Conservation (phyloP, 2,329 filamentous ascomycete genomes). For the Aspergillus sp. region DNA sequence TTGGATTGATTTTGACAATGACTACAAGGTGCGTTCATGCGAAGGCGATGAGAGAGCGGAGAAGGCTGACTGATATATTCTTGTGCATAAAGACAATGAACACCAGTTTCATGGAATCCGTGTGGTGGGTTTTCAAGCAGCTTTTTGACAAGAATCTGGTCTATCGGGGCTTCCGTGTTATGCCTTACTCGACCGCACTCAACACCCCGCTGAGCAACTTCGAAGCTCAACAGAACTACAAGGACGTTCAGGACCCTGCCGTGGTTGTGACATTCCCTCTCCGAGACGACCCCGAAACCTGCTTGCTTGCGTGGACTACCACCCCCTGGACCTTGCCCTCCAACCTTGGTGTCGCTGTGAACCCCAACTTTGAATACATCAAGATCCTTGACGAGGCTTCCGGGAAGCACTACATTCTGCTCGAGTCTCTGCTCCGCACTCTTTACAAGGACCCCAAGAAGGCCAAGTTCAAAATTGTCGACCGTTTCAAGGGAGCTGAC, state of each 20-base stretch:
- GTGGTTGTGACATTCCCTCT: conserved; percentile 84
- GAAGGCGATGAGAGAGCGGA: neutral
- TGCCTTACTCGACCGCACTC: conserved; percentile 90
- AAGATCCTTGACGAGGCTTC: conserved; percentile 79
- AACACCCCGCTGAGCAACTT: conserved; percentile 89
- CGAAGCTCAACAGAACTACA: conserved; percentile 90
- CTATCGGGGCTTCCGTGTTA: conserved; percentile 84
- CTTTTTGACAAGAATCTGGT: conserved; percentile 83
- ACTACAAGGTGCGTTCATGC: conserved; percentile 66
- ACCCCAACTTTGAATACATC: conserved; percentile 79
- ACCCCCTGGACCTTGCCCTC: conserved; percentile 83
- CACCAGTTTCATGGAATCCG: conserved; percentile 86
- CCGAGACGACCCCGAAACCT: conserved; percentile 65
- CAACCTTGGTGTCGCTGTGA: conserved; percentile 67
- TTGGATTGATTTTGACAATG: conserved; percentile 97
- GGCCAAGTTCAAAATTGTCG: conserved; percentile 78
- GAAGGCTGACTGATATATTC: no score
- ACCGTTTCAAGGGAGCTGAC: conserved; percentile 72
- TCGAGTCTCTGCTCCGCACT: conserved; percentile 72
- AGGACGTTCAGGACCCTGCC: conserved; percentile 84
- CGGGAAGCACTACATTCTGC: conserved; percentile 74
- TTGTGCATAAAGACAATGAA: conserved; percentile 67
- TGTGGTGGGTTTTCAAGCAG: conserved; percentile 96
- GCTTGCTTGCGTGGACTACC: conserved; percentile 80
- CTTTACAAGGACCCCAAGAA: conserved; percentile 95